These are phyloP conservation scores for Bocquillonia castaneifolia DNA, from an alignment of 441 rosid genomes.

Conservation along the genomic window DNA sequence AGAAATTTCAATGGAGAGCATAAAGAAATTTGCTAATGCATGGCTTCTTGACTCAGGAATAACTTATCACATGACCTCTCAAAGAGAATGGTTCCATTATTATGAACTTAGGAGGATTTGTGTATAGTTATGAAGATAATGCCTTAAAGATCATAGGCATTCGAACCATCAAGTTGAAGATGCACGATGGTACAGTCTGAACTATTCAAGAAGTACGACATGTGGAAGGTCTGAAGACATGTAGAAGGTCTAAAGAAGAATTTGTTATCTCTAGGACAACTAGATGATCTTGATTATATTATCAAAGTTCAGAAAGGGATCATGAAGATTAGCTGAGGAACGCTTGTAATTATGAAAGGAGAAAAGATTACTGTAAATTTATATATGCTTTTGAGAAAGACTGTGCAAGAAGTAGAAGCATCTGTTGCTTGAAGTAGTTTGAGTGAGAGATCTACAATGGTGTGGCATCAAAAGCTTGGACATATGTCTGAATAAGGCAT, in stretches of 20 bases:
- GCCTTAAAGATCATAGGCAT: not conserved
- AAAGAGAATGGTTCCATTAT: slow-evolving; percentile 4
- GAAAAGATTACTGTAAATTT: not conserved
- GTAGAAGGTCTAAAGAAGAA: not conserved
- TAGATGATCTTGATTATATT: not conserved
- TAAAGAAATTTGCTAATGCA: not conserved
- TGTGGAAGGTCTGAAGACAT: not conserved
- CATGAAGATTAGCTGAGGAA: not conserved
- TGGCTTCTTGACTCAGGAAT: not conserved
- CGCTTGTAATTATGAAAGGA: not conserved
- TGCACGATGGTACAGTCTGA: not conserved
- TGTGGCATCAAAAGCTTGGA: not conserved
- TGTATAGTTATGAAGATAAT: not conserved
- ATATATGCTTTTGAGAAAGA: not conserved
- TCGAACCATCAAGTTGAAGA: not conserved
- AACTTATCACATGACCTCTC: not conserved
- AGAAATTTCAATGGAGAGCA: not conserved
- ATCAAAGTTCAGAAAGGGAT: not conserved
- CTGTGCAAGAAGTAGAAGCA: not conserved
- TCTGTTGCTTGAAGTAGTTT: not conserved
- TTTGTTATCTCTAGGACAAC: not conserved
- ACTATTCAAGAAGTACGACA: not conserved
- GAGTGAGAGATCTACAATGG: not conserved
- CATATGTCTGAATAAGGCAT: not conserved
- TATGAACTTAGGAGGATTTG: not conserved